Evolutionary conservation across 2,329 filamentous ascomycete species (phyloP), one percentile per base, ranked within the genome.

Genomic region (Diaporthe vaccinii): DNA sequence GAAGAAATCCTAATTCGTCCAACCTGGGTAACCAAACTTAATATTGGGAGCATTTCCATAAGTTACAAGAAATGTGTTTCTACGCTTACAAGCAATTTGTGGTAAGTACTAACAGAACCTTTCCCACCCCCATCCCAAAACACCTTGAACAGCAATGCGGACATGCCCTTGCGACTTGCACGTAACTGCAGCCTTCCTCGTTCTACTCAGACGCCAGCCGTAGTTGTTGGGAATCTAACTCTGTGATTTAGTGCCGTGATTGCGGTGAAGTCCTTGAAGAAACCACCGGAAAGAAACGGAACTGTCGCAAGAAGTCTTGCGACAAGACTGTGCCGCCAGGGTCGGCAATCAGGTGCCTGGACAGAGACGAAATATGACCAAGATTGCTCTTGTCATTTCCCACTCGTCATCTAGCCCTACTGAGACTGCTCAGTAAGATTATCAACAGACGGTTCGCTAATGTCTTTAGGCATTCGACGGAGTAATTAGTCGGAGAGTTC

Each of bases 271-370:
- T 68, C 17, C 39, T 73, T 7, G 17, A n/a, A 9, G 36, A 31
- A 14, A 55, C 65, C 31, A 74, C 73, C 7, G 3, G 71, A 22
- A 74, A 74, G 28, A 55, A 71, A 17, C 34, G 65, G 5, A 44
- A 74, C 46, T 74, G 73, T n/a, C 34, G n/a, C 10, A 74, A 46
- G 25, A 34, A 41, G 22, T 74, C 73, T 14, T 74, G 73, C 25
- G 36, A 71, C 25, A 25, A 41, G 5, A 39, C 41, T 4, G 55
- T 74, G 20, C 65, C 55, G 1, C 4, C 17, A 0, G 62, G 73
- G 7, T 44, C 31, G 2, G 14, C 20, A 12, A 6, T 74, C 15
- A 74, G 31, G 17, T 25, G 39, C 1, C 7, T 28, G 7, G 25
- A n/a, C 9, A 10, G 36, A 34, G 62, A 44, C 2, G 12, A 8